phyloP scores from a whole-genome alignment of 352 stramenopile genomes.

The Phytophthora agathidicida region DNA sequence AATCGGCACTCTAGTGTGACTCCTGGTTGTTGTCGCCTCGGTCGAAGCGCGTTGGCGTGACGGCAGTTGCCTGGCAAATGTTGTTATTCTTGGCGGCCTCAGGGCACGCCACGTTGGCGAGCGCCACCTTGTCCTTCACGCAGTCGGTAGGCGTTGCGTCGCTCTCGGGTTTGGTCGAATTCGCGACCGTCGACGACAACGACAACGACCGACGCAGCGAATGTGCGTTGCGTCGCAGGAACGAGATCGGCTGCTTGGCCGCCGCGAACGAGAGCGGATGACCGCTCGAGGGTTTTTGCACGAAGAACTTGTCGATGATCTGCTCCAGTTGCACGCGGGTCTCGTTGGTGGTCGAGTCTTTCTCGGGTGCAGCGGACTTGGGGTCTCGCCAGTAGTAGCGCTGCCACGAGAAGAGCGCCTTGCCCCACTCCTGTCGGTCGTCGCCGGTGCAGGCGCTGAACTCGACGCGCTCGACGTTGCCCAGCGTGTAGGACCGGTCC shows the following conservation, averaged over 20 bases:
- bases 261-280: constrained; percentile 54
- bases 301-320: constrained; percentile 47
- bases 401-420: constrained; percentile 88
- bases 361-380: constrained; percentile 13
- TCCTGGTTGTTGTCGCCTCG: constrained; percentile 41
- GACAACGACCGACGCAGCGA: constrained; percentile 71
- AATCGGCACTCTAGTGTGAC: constrained; percentile 26
- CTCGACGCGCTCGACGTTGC: constrained; percentile 62
- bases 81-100: constrained; percentile 28
- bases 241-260: constrained; percentile 77
- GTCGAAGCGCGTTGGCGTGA: constrained; percentile 21
- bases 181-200: constrained; percentile 51
- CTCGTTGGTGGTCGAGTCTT: constrained; percentile 13
- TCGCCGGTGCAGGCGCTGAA: constrained; percentile 67
- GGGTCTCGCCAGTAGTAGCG: constrained; percentile 88
- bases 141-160: constrained; percentile 53
- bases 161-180: constrained; percentile 42
- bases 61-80: constrained; percentile 15
- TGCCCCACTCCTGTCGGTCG: constrained; percentile 82
- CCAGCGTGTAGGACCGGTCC: constrained; percentile 83
- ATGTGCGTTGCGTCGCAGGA: constrained; percentile 69
- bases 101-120: constrained; percentile 49
- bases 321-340: constrained; percentile 55
- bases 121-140: constrained; percentile 66
- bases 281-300: constrained; percentile 28